phyloP scores from a whole-genome alignment of 805 yeast species.

The Kodamaea restingae region DNA sequence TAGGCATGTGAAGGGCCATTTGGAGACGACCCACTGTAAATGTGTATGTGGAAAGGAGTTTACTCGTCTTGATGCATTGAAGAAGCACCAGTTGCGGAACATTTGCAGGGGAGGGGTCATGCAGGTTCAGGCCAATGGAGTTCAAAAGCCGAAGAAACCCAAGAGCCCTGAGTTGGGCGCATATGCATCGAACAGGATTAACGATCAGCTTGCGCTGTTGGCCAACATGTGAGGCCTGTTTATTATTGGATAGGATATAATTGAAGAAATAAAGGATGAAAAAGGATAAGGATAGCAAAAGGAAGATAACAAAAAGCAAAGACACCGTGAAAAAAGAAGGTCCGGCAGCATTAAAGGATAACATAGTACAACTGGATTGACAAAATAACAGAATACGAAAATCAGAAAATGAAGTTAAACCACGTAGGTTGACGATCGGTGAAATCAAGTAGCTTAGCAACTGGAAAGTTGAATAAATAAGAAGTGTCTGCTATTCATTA shows the following conservation, averaged over 20 bases:
- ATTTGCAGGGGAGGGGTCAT: constrained; percentile 75
- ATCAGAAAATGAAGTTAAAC: too few species aligned
- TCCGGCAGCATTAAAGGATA: too few species aligned
- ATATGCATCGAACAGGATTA: constrained; percentile 5
- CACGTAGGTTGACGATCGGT: too few species aligned
- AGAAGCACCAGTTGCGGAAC: constrained; percentile 72
- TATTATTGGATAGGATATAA: background rate
- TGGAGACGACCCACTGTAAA: constrained; percentile 56
- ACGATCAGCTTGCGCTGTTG: constrained; percentile 8
- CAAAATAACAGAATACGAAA: too few species aligned
- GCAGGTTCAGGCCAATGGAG: constrained; percentile 15
- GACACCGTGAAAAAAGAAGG: too few species aligned
- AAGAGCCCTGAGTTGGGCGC: constrained; percentile 8
- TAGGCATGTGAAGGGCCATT: constrained; percentile 85
- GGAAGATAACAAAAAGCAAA: too few species aligned
- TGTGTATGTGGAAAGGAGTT: constrained; percentile 96
- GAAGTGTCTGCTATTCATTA: too few species aligned
- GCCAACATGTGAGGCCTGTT: constrained; percentile 2
- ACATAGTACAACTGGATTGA: too few species aligned
- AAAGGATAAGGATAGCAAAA: too few species aligned
- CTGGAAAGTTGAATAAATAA: too few species aligned
- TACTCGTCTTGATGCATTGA: constrained; percentile 83
- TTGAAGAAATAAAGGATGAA: too few species aligned
- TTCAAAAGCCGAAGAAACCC: constrained; percentile 21
- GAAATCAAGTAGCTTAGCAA: too few species aligned